A percentile compares a stretch with the other conserved stretches of the same genome.
phyloP scores from a whole-genome alignment of 257 asterid species.

The Solanum medicagineum region DNA sequence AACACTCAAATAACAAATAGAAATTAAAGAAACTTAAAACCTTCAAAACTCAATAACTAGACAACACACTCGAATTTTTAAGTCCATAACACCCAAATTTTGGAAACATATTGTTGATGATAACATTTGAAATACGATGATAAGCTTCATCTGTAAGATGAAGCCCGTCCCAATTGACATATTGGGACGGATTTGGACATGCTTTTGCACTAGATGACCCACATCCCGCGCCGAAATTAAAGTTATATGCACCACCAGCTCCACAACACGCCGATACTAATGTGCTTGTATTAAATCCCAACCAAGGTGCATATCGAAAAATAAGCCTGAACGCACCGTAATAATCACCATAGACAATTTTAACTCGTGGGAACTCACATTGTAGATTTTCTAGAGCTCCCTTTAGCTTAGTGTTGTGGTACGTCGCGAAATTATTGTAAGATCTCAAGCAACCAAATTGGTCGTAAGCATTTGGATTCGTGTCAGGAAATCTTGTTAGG shows the following conservation, averaged over 20 bases:
- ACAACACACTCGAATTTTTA: not conserved
- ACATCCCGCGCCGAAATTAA: not conserved
- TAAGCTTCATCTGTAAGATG: not conserved
- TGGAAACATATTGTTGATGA: not conserved
- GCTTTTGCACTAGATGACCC: rapidly evolving
- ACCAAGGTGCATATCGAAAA: not conserved
- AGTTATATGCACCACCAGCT: not conserved
- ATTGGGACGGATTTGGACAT: not conserved
- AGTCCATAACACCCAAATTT: not conserved
- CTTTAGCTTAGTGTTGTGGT: not conserved
- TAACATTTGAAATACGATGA: not conserved
- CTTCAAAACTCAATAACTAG: not conserved
- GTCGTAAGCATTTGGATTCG: not conserved
- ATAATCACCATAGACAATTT: not conserved
- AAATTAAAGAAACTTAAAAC: not conserved
- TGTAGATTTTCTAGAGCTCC: not conserved
- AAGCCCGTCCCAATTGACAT: not conserved
- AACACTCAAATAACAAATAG: too few relatives aligned
- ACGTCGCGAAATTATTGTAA: not conserved
- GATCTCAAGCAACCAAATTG: not conserved
- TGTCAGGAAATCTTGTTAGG: not conserved
- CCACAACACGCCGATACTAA: not conserved
- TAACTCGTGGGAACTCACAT: not conserved
- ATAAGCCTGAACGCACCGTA: not conserved
- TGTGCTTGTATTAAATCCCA: not conserved